A percentile compares a stretch with the other conserved stretches of the same genome.
Conservation (phyloP, 306 rosid genomes). For the Hippophae tibetana region DNA sequence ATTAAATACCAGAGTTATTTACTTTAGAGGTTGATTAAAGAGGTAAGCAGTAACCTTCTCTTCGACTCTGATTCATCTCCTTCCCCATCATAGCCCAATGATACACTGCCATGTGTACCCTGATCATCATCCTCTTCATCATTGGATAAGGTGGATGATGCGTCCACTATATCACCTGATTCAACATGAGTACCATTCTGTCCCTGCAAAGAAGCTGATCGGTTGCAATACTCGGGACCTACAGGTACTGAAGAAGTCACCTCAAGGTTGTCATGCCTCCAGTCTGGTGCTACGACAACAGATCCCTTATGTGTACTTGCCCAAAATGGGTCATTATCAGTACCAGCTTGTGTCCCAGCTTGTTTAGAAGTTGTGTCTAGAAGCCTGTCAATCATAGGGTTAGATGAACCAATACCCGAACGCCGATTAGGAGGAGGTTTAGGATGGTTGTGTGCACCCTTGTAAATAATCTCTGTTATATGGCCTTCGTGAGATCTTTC, state of each 20-base stretch:
- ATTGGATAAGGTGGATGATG: slow-evolving; percentile 77
- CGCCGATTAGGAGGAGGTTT: slow-evolving; percentile 78
- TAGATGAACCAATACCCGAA: slow-evolving; percentile 49
- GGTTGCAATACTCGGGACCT: slow-evolving; percentile 59
- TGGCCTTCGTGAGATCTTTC: slow-evolving; percentile 92
- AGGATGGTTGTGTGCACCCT: slow-evolving; percentile 80
- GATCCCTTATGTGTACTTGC: slow-evolving; percentile 43
- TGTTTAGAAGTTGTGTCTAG: slow-evolving; percentile 44
- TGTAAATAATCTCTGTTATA: slow-evolving; percentile 86
- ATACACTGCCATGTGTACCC: slow-evolving; percentile 83
- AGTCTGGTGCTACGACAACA: slow-evolving; percentile 39
- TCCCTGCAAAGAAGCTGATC: slow-evolving; percentile 46
- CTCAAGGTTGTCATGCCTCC: slow-evolving; percentile 73
- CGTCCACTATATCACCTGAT: slow-evolving; percentile 71
- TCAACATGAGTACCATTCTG: slow-evolving; percentile 58
- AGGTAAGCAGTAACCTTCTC: slow-evolving; percentile 55
- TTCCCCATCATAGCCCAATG: slow-evolving; percentile 75
- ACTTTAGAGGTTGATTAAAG: slow-evolving; percentile 3
- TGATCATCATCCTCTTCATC: slow-evolving; percentile 87
- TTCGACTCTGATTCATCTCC: slow-evolving; percentile 93
- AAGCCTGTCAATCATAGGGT: slow-evolving; percentile 50
- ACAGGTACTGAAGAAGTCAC: slow-evolving; percentile 58
- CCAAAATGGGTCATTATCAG: slow-evolving; percentile 48
- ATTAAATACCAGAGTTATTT: slow-evolving; percentile 15
- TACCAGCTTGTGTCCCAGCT: slow-evolving; percentile 46